Evolutionary conservation across 768 basidiomycete species (phyloP).

Genomic region (Kwoniella sp.): DNA sequence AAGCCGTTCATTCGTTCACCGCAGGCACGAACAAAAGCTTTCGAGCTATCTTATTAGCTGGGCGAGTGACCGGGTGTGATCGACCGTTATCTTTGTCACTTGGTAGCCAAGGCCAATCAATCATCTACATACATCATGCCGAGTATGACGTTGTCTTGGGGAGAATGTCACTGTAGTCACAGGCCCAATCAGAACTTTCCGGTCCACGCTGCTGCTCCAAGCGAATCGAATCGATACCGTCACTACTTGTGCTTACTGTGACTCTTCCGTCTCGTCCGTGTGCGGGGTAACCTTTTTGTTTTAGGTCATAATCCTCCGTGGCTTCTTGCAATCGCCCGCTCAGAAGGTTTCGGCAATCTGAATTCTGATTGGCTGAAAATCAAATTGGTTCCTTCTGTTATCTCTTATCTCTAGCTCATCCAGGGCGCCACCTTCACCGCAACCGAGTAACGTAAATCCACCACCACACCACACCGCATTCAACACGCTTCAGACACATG

Average conservation of each 20-base stretch:
- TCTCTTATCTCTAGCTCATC: background rate
- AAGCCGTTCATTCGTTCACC: background rate
- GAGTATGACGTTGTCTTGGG: background rate
- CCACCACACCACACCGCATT: background rate
- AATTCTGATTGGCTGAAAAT: background rate
- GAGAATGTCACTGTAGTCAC: background rate
- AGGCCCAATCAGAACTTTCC: background rate
- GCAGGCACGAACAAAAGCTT: background rate
- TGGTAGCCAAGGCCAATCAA: background rate
- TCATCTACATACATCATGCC: background rate
- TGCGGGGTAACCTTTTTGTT: background rate
- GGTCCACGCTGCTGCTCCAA: background rate
- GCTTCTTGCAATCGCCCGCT: background rate
- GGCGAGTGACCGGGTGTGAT: slow-evolving; percentile 1
- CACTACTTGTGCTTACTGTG: no score
- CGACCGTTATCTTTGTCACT: background rate
- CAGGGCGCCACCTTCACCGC: background rate
- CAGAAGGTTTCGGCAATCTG: background rate
- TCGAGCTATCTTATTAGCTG: slow-evolving; percentile 2
- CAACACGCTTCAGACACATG: background rate
- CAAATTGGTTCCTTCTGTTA: background rate
- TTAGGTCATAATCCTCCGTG: no score
- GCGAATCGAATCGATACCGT: background rate
- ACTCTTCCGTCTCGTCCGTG: no score
- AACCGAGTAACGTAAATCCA: background rate